These are phyloP conservation scores for Talaromyces borbonicus DNA, from an alignment of 495 filamentous ascomycete genomes.

Conservation along the genomic window DNA sequence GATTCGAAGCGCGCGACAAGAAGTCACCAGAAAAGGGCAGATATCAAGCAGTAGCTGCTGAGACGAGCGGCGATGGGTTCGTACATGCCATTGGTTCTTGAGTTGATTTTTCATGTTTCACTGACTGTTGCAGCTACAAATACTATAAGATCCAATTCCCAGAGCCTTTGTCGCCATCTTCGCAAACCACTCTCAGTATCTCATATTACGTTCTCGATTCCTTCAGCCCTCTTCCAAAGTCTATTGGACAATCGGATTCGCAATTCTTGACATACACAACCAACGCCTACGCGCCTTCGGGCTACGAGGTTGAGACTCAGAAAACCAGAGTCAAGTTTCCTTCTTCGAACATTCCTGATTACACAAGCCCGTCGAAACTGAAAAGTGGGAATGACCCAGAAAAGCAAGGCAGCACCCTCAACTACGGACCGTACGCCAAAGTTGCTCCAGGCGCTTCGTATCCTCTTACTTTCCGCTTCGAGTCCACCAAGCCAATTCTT, in stretches of 20 bases:
- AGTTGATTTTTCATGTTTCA: neutral
- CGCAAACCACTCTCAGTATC: constrained; percentile 78
- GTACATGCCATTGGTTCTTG: constrained; percentile 11
- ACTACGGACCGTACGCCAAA: constrained; percentile 80
- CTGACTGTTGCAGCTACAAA: constrained; percentile 51
- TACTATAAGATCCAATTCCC: constrained; percentile 78
- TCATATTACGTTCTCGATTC: constrained; percentile 68
- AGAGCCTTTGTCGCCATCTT: constrained; percentile 59
- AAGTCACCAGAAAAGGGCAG: constrained; percentile 57
- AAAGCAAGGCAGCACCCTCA: constrained; percentile 75
- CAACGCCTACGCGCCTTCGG: constrained; percentile 70
- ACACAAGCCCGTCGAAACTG: constrained; percentile 57
- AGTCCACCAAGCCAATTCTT: constrained; percentile 86
- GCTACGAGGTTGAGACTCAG: constrained; percentile 78
- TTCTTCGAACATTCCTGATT: constrained; percentile 68
- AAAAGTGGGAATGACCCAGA: constrained; percentile 62
- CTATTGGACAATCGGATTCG: constrained; percentile 67
- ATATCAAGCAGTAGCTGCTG: constrained; percentile 56
- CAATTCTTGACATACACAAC: constrained; percentile 82
- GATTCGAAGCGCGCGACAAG: constrained; percentile 83
- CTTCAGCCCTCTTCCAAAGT: constrained; percentile 66
- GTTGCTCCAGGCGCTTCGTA: constrained; percentile 59
- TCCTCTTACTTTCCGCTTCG: constrained; percentile 73
- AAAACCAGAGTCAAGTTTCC: constrained; percentile 95
- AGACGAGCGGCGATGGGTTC: constrained; percentile 21